Base-by-base conservation (phyloP, 2,329 filamentous ascomycete genomes). In the Colletotrichum liaoningense region DNA sequence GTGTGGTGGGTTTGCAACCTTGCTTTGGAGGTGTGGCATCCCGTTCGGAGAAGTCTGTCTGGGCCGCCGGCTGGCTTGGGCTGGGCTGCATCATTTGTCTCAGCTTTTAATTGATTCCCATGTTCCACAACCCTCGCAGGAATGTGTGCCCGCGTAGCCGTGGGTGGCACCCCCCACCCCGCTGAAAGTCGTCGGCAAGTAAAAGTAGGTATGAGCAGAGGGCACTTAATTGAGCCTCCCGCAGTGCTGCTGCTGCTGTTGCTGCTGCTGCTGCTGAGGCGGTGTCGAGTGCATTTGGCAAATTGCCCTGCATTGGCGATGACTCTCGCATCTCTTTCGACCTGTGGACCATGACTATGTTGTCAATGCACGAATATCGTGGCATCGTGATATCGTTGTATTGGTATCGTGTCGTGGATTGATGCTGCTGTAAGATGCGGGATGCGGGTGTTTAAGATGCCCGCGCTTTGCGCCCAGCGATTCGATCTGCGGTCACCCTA, bases 61-160 rank as follows among this genome's bases (percentile, higher is more conserved):
- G 38, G 69, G 58, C 66, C 69, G 66, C 69, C 58, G 69, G 49
- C 66, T 56, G 66, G 70, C 67, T 70, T 73, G 46, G 55, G 70
- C 58, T 69, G 58, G 64, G 65, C 59, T 65, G 67, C 70, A 73
- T 70, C 66, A 70, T 73, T 24, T 70, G 70, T 73, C 70, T 73
- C 70, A 73, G 54, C 55, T 69, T 69, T 68, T 62, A 59, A 73
- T 72, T 58, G 57, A 67, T 63, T 73, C 42, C 70, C 59, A 63
- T 72, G 65, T 69, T 59, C 69, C 69, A 72, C 69, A 69, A 35
- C 59, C 42, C 24, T 69, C 69, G 55, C 69, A 69, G 69, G 64
- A 69, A 72, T 72, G 58, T 69, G 59, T 66, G 69, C 65, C 58
- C 69, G 59, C 66, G 65, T 19, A 58, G 65, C 66, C 30, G 67